Evolutionary conservation across 192 early-diverging fungal species (phyloP), one percentile per base, ranked within the genome.

Genomic region (Coemansia sp.): DNA sequence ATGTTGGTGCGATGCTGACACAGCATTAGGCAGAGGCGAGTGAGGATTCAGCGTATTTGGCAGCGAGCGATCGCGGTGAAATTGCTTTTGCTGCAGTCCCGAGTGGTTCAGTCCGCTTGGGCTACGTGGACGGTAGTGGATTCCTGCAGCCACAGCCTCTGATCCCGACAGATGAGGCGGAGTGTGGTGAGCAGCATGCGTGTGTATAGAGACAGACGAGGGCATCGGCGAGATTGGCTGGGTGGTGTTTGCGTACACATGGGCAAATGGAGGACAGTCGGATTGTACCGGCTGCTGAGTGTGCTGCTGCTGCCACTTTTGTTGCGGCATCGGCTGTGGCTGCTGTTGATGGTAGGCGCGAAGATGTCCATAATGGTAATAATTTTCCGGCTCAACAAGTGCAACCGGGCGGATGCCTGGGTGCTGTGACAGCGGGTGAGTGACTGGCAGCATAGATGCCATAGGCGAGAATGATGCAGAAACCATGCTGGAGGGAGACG

Each of bases 31-130:
- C 21, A 54, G 25, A 8, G 70, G 64, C 54, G 60, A 60, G n/a
- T 35, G 39, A 27, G 29, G 55, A 23, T 15, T 24, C 56, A 25
- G 32, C 22, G 41, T 45, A 45, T 39, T 54, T 22, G 67, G 70
- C 25, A 62, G 48, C 43, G 60, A 72, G 17, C 48, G 60, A n/a
- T 72, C 70, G 45, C 64, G 57, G 29, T 57, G 63, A 48, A 65
- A 48, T 29, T 55, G 66, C 25, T 29, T 29, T 22, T 51, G 66
- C 1, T 27, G 37, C 17, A 47, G 19, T 8, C 22, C n/a, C 10
- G 22, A 52, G 11, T 21, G 49, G 3, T 67, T 58, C 8, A 38
- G 32, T 15, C 39, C 66, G 12, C 52, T 11, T 15, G 58, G 66
- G 25, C 58, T 60, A 11, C 53, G 45, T 22, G 62, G 52, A 23